A percentile compares a stretch with the other conserved stretches of the same genome.
Conservation (phyloP, 306 rosid genomes). For the Phaseolus lunatus region DNA sequence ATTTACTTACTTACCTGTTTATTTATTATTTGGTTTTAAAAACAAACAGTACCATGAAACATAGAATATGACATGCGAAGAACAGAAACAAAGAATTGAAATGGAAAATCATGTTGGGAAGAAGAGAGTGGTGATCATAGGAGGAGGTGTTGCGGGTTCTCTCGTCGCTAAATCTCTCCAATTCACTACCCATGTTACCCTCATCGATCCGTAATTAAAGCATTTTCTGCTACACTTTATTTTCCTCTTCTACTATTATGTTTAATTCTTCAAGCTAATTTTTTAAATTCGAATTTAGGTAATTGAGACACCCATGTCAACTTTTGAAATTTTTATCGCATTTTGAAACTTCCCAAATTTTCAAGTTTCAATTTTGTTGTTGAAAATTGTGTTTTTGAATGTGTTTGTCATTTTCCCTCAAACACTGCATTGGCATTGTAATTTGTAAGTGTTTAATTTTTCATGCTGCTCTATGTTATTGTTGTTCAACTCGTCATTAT, state of each 20-base stretch:
- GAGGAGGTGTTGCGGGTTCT: constrained; percentile 86
- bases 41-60: background rate
- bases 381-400: constrained; percentile 5
- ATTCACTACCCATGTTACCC: constrained; percentile 61
- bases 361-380: constrained; percentile 36
- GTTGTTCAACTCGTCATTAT: background rate
- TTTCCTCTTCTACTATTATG: background rate
- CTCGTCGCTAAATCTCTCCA: constrained; percentile 70
- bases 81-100: constrained; percentile 4
- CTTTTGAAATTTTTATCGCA: background rate
- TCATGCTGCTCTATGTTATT: background rate
- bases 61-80: background rate
- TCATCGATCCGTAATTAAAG: constrained; percentile 66
- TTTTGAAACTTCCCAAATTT: background rate
- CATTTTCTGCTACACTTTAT: background rate
- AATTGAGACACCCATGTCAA: background rate
- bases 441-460: background rate
- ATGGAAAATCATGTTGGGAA: constrained; percentile 33
- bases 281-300: background rate
- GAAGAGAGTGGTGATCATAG: constrained; percentile 66
- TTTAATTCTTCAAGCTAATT: background rate
- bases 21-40: background rate
- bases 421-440: background rate
- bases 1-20: background rate
- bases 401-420: constrained; percentile 16